Evolutionary conservation across 306 rosid genomes (phyloP).

Genomic region (Sophora flavescens): DNA sequence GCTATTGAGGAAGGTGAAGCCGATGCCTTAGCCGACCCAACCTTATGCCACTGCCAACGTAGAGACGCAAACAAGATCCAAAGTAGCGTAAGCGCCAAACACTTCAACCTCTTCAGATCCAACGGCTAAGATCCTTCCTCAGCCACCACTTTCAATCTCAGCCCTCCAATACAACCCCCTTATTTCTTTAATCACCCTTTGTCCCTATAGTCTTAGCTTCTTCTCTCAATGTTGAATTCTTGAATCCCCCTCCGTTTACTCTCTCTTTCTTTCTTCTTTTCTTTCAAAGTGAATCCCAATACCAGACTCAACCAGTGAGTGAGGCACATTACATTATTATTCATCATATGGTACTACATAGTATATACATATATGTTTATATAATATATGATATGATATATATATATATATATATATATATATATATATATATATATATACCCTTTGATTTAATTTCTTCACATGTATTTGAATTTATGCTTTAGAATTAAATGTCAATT

Average conservation of each 20-base stretch:
- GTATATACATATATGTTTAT: background rate
- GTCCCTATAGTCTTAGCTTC: slow-evolving; percentile 58
- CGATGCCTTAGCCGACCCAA: slow-evolving; percentile 80
- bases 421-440: no score
- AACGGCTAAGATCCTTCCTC: slow-evolving; percentile 42
- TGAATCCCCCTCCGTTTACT: slow-evolving; percentile 59
- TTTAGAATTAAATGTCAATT: background rate
- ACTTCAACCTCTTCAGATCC: slow-evolving; percentile 64
- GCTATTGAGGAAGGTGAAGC: slow-evolving; percentile 48
- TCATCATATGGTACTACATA: slow-evolving; percentile 33
- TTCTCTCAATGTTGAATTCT: slow-evolving; percentile 63
- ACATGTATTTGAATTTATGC: background rate
- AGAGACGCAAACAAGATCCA: slow-evolving; percentile 83
- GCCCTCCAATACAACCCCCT: slow-evolving; percentile 50
- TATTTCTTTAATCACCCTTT: slow-evolving; percentile 52
- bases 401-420: no score
- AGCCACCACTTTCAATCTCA: slow-evolving; percentile 67
- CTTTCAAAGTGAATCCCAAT: slow-evolving; percentile 30
- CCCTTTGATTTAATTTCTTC: background rate
- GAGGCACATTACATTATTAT: slow-evolving; percentile 41
- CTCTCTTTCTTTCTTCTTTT: slow-evolving; percentile 35
- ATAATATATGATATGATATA: background rate
- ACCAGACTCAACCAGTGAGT: slow-evolving; percentile 42
- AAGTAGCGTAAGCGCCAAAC: slow-evolving; percentile 91
- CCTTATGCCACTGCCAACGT: slow-evolving; percentile 67